Conservation (phyloP, 2,329 filamentous ascomycete genomes). For the Proliferodiscus dingleyae region DNA sequence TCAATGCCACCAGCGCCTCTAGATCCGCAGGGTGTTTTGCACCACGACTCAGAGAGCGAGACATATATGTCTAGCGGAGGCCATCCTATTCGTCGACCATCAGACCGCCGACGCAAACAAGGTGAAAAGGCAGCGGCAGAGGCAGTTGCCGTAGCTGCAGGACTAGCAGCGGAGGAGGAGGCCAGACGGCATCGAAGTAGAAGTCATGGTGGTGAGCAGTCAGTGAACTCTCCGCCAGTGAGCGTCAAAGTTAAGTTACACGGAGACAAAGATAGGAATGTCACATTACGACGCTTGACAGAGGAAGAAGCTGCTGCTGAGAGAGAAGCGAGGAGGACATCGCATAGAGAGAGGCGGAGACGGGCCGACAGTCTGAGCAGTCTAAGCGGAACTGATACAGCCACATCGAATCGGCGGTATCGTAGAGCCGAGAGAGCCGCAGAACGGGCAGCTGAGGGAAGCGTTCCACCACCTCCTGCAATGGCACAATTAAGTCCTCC, state of each 20-base stretch:
- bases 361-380: constrained; percentile 51
- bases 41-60: constrained; percentile 40
- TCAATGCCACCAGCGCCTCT: constrained; percentile 52
- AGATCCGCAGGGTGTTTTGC: constrained; percentile 45
- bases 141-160: constrained; percentile 40
- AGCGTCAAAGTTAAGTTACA: constrained; percentile 57
- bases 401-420: constrained; percentile 44
- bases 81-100: constrained; percentile 38
- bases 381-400: constrained; percentile 51
- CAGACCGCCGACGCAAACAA: constrained; percentile 43
- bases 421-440: constrained; percentile 47
- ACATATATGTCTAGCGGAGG: constrained; percentile 39
- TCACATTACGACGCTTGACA: constrained; percentile 57
- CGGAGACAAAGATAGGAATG: constrained; percentile 54
- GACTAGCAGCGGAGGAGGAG: constrained; percentile 45
- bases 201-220: constrained; percentile 15
- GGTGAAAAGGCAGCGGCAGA: constrained; percentile 42
- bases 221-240: constrained; percentile 41
- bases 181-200: constrained; percentile 24
- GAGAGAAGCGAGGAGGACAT: constrained; percentile 19
- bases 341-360: constrained; percentile 35
- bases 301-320: constrained; percentile 51
- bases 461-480: constrained; percentile 5
- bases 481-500: constrained; percentile 49
- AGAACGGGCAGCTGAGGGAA: constrained; percentile 33